These are phyloP conservation scores for Psilocybe subaeruginosa DNA, from an alignment of 768 basidiomycete genomes.

Conservation along the genomic window DNA sequence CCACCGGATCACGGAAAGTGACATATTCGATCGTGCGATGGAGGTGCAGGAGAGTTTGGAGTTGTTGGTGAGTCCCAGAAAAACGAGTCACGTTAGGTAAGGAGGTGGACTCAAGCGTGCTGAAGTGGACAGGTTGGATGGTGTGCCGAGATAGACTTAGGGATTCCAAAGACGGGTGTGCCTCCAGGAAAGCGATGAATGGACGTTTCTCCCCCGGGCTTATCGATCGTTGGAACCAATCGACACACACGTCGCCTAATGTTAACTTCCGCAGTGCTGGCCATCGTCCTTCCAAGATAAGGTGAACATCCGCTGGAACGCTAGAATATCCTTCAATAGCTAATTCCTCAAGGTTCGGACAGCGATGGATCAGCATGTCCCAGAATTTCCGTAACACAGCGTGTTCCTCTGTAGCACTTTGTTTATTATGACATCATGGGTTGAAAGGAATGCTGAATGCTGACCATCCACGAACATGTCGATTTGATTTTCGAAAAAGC, in stretches of 20 bases:
- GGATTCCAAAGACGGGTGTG: constrained; percentile 54
- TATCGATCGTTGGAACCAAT: constrained; percentile 46
- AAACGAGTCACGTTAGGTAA: constrained; percentile 59
- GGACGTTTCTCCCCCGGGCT: constrained; percentile 51
- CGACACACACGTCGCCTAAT: constrained; percentile 68
- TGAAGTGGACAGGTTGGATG: constrained; percentile 55
- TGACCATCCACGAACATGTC: constrained; percentile 61
- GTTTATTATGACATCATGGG: not conserved
- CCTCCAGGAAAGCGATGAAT: constrained; percentile 70
- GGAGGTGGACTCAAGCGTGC: constrained; percentile 46
- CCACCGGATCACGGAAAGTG: constrained; percentile 65
- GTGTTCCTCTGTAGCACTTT: constrained; percentile 43
- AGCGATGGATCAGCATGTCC: constrained; percentile 70
- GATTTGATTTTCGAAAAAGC: constrained; percentile 65
- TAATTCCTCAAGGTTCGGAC: constrained; percentile 70
- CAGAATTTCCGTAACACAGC: constrained; percentile 58
- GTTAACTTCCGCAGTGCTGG: constrained; percentile 61
- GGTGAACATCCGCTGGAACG: constrained; percentile 57
- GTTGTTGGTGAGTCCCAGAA: constrained; percentile 66
- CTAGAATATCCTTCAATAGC: constrained; percentile 56
- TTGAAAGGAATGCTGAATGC: constrained; percentile 17
- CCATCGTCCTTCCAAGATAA: constrained; percentile 66
- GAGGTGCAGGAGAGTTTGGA: constrained; percentile 61
- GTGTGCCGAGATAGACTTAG: constrained; percentile 56
- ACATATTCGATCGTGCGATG: constrained; percentile 55